These are phyloP conservation scores for Calonectria crousiana DNA, from an alignment of 2,329 filamentous ascomycete species.

Conservation along the genomic window DNA sequence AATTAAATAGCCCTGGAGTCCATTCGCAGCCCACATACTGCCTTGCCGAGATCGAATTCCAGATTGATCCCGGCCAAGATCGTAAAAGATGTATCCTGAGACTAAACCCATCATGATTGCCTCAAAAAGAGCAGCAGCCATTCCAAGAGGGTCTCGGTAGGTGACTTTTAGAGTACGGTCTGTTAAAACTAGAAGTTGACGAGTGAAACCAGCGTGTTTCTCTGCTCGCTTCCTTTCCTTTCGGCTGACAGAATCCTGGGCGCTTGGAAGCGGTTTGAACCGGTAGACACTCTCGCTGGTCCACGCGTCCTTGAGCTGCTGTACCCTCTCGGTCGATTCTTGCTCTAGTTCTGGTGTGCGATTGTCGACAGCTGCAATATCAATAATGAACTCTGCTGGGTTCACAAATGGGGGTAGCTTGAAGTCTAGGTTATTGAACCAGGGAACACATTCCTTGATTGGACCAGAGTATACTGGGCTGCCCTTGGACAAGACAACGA, in stretches of 20 bases:
- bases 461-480: constrained; percentile 76
- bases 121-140: constrained; percentile 77
- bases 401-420: constrained; percentile 79
- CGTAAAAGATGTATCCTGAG: constrained; percentile 79
- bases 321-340: constrained; percentile 69
- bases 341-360: constrained; percentile 75
- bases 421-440: constrained; percentile 73
- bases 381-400: constrained; percentile 81
- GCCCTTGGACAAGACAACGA: constrained; percentile 76
- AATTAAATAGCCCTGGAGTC: constrained; percentile 81
- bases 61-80: constrained; percentile 73
- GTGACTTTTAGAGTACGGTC: constrained; percentile 78
- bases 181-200: constrained; percentile 76
- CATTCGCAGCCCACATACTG: constrained; percentile 78
- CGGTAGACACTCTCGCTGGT: constrained; percentile 49
- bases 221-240: constrained; percentile 41
- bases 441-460: constrained; percentile 68
- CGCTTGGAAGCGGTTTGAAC: constrained; percentile 36
- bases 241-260: constrained; percentile 19
- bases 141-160: constrained; percentile 81
- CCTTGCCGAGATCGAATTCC: constrained; percentile 82
- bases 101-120: constrained; percentile 78
- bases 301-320: constrained; percentile 74
- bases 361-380: constrained; percentile 80
- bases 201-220: constrained; percentile 67